Conservation (phyloP, 2,329 filamentous ascomycete genomes). For the Fusarium guadeloupense region DNA sequence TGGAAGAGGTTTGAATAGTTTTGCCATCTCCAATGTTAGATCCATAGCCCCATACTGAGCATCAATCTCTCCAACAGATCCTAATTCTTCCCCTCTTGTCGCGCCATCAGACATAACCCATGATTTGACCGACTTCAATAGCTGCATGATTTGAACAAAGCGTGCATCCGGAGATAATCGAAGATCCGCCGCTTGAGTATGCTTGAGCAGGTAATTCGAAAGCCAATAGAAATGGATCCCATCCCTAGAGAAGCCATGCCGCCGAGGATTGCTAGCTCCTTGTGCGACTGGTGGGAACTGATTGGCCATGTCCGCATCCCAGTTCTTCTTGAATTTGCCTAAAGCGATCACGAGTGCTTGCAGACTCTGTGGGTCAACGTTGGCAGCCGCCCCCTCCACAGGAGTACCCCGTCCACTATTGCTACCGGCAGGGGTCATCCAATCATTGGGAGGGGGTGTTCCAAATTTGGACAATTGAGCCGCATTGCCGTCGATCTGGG, state of each 20-base stretch:
- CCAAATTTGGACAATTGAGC: conserved; percentile 53
- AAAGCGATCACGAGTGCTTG: conserved; percentile 65
- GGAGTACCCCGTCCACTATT: conserved; percentile 59
- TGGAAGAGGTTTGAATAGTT: conserved; percentile 71
- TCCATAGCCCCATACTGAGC: conserved; percentile 71
- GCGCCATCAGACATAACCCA: conserved; percentile 72
- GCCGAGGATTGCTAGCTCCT: conserved; percentile 60
- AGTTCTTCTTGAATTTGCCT: conserved; percentile 76
- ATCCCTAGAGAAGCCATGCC: conserved; percentile 76
- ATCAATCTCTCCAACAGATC: conserved; percentile 74
- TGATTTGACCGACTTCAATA: conserved; percentile 67
- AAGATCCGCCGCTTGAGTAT: conserved; percentile 62
- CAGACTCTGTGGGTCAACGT: conserved; percentile 56
- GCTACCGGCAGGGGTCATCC: conserved; percentile 56
- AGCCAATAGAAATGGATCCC: conserved; percentile 79
- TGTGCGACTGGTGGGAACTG: conserved; percentile 68
- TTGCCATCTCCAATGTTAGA: conserved; percentile 75
- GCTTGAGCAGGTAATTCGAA: conserved; percentile 71
- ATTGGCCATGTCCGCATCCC: conserved; percentile 74
- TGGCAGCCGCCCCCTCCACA: conserved; percentile 49
- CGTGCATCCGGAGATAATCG: conserved; percentile 66
- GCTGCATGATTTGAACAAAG: conserved; percentile 67
- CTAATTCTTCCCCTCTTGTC: conserved; percentile 71
- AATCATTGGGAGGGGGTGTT: conserved; percentile 69
- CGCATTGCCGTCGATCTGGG: conserved; percentile 53